phyloP scores from a whole-genome alignment of 495 filamentous ascomycete genomes.

The Filosporella fistucella region DNA sequence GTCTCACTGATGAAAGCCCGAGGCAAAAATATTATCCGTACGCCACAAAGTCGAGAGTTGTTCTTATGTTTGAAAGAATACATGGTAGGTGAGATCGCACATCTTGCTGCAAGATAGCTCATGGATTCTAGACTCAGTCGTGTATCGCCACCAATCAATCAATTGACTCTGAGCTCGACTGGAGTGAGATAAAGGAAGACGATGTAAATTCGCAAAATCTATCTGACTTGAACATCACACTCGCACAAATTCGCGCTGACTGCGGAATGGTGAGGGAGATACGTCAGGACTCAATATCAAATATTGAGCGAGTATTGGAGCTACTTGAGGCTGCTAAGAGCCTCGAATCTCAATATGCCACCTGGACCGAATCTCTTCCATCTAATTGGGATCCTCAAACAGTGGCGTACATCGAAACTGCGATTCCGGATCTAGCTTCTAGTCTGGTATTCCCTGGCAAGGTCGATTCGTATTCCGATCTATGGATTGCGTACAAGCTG shows the following conservation, averaged over 20 bases:
- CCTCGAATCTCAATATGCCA: background rate
- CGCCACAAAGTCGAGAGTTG: background rate
- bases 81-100: background rate
- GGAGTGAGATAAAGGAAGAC: slow-evolving; percentile 1
- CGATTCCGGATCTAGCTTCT: background rate
- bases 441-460: background rate
- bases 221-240: background rate
- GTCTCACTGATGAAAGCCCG: background rate
- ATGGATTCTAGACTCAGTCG: slow-evolving; percentile 24
- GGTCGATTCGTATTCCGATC: background rate
- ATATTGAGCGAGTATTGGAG: background rate
- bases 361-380: background rate
- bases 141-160: background rate
- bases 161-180: background rate
- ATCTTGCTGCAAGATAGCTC: slow-evolving; percentile 14
- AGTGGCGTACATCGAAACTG: background rate
- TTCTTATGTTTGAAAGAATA: background rate
- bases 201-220: background rate
- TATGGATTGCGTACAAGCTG: background rate
- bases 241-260: background rate
- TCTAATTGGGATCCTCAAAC: background rate
- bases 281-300: no score
- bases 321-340: background rate
- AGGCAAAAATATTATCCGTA: background rate
- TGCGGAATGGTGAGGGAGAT: no score